Conservation (phyloP, 345 rosid species). For the Citrus medica region DNA sequence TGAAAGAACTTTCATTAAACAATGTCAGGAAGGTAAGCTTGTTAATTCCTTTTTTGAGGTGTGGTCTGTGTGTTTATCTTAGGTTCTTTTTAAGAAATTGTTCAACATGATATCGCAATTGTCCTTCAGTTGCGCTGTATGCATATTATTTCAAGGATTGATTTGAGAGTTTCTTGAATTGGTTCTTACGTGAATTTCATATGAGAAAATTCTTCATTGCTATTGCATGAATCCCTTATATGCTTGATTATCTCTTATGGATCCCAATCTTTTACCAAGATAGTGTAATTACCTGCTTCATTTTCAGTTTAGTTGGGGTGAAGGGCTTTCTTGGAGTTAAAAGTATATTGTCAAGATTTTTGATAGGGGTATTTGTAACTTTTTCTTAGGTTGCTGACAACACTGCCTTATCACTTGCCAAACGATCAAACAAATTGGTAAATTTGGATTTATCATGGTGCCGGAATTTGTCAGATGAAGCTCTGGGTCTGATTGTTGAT, state of each 20-base stretch:
- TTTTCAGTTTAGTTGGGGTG: background rate
- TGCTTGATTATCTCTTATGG: background rate
- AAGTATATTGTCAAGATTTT: background rate
- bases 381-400: constrained; percentile 56
- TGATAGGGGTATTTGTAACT: background rate
- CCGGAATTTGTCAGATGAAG: constrained; percentile 59
- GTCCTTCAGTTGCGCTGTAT: background rate
- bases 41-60: background rate
- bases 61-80: background rate
- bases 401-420: constrained; percentile 70
- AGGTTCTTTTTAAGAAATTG: background rate
- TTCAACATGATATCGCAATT: background rate
- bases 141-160: background rate
- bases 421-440: constrained; percentile 40
- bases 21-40: constrained; percentile 58
- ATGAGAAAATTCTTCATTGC: background rate
- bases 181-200: background rate
- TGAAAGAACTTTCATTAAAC: constrained; percentile 70
- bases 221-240: background rate
- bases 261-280: background rate
- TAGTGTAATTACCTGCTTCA: background rate
- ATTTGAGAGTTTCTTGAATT: background rate
- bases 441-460: constrained; percentile 85
- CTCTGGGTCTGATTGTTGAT: constrained; percentile 81
- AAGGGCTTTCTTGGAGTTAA: background rate